Evolutionary conservation across 805 yeast genomes (phyloP), one percentile per base, ranked within the genome.

Genomic region (Ogataea pini): DNA sequence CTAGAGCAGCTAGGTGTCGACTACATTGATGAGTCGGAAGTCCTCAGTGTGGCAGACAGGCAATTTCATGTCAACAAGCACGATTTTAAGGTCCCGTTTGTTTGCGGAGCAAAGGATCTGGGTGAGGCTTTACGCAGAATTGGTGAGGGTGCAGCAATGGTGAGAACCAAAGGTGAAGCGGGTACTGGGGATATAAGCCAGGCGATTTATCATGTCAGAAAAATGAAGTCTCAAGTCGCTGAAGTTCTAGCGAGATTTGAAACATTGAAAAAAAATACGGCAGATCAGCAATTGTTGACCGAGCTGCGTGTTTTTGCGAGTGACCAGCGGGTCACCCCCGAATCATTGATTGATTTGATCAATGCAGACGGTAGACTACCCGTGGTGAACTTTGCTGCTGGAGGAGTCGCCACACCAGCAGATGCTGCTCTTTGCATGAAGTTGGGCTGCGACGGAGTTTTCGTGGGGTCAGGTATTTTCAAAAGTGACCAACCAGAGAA

Each of bases 171-270:
- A 70, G 95, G 95, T 57, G 95, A 86, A 66, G 94, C 95, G 29
- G 95, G 95, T 38, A 87, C 95, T 32, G 95, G 95, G 47, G 94
- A 86, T 67, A 82, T 86, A 45, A 80, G 88, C 36, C 92, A 86
- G 67, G 94, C 94, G 12, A 89, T 86, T 49, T 78, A 75, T 61
- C 95, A 86, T 66, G 83, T 87, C 56, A 75, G 80, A 47, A 72
- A 76, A 55, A 83, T 87, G 64, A 76, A 72, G 50, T 62, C 68
- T 44, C 79, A 86, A 59, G 82, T 86, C 58, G 68, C 70, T 42
- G 69, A 73, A 36, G 78, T 79, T 5, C 52, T 72, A 50, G 50
- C 60, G 10, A 16, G 9, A 2, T 53, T 50, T 43, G 46, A 47
- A 6, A 39, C 22, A 2, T 20, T 47, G 13, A 38, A 25, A 12